Base-by-base conservation (phyloP, 2,329 filamentous ascomycete species). In the Colletotrichum zoysiae region DNA sequence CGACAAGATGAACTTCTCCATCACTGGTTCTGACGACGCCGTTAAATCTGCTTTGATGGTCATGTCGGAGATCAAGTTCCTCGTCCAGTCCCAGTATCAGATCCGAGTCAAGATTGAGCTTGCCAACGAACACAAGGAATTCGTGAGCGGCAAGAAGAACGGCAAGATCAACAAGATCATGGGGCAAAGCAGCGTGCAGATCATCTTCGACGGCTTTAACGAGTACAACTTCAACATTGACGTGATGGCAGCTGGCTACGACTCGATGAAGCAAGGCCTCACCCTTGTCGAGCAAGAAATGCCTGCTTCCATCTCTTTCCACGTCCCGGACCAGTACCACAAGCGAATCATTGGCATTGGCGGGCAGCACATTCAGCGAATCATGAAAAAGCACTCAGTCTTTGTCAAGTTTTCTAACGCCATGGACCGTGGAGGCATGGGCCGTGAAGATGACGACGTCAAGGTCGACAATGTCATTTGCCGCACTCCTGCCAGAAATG, bases 101-200 rank as follows among this genome's bases (percentile, higher is more conserved):
- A 97, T 99, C 80, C 91, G 95, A 68, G 95, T 99, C 79, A 98
- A 98, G 86, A 97, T 99, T 74, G 96, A 99, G 85, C 91, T 99
- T 68, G 96, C 96, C 78, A 98, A 98, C 79, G 96, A 99, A 84
- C 96, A 99, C 86, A 99, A 99, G 83, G 96, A 99, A 79, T 99
- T 99, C 80, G 96, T 99, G 69, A 98, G 95, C 77, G 96, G 96
- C 76, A 99, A 99, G 87, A 99, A 99, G 87, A 99, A 99, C 78
- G 96, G 96, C 82, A 99, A 99, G 85, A 99, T 99, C 83, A 99
- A 99, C 87, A 99, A 99, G 87, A 99, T 99, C 78, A 99, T 99
- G 96, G 96, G 95, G 33, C 95, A 98, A 82, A 98, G 95, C 87
- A 98, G 97, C 77, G 96, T 99, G 16, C 96, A 99, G 83, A 98